Conservation (phyloP, 768 basidiomycete genomes). For the Hemileccinum impolitum region DNA sequence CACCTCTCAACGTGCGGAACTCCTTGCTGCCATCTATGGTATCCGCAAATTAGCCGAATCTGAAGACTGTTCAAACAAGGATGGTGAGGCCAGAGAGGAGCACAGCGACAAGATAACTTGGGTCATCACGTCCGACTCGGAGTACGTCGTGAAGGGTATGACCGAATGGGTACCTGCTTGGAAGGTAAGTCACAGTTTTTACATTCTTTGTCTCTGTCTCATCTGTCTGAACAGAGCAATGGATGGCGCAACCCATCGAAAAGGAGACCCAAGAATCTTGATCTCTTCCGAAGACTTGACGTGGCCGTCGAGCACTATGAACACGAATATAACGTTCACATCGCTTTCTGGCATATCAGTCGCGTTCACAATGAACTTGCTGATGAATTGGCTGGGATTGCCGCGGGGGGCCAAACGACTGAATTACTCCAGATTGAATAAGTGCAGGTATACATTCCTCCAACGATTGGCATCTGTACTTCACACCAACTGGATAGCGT, state of each 20-base stretch:
- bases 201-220: not conserved
- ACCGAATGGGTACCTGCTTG: conserved; percentile 36
- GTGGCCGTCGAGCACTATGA: conserved; percentile 1
- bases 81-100: not conserved
- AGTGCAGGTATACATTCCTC: not conserved
- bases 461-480: not conserved
- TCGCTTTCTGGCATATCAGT: conserved; percentile 15
- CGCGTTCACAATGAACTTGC: conserved; percentile 13
- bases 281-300: conserved; percentile 15
- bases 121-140: conserved; percentile 33
- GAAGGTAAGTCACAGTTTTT: conserved; percentile 18
- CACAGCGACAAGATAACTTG: conserved; percentile 5
- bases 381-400: conserved; percentile 8
- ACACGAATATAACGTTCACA: conserved; percentile 1
- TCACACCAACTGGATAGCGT: no score
- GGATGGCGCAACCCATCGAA: conserved; percentile 9
- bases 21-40: conserved; percentile 31
- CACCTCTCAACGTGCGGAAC: conserved; percentile 35
- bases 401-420: conserved; percentile 4
- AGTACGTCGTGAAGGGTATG: conserved; percentile 35
- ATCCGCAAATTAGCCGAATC: conserved; percentile 14
- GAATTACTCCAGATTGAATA: conserved; percentile 2
- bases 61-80: not conserved
- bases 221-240: not conserved
- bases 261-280: conserved; percentile 15